Evolutionary conservation across 495 filamentous ascomycete species (phyloP).

Genomic region (Penicillium tannophilum): DNA sequence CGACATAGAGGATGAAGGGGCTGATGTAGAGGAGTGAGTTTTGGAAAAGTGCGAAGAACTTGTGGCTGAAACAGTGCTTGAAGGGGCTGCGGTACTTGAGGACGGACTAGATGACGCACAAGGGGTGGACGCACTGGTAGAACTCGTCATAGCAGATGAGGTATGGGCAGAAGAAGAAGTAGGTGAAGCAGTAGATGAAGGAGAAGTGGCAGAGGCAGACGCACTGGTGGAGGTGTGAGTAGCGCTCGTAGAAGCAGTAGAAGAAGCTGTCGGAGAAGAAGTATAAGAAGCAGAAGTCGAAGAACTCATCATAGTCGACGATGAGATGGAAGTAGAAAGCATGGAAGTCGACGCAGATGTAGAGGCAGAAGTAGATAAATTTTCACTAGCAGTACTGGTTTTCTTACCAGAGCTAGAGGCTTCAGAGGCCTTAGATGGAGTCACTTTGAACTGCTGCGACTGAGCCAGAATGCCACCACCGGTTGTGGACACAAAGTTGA

Average conservation of each 20-base stretch:
- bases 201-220: constrained; percentile 27
- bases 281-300: constrained; percentile 26
- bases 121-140: constrained; percentile 21
- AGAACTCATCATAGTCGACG: constrained; percentile 17
- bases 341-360: constrained; percentile 18
- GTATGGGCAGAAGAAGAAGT: constrained; percentile 27
- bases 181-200: constrained; percentile 24
- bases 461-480: constrained; percentile 37
- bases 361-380: constrained; percentile 18
- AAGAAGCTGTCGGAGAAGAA: constrained; percentile 26
- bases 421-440: constrained; percentile 16
- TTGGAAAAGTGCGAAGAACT: constrained; percentile 5
- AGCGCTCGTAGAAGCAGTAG: constrained; percentile 23
- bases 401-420: constrained; percentile 36
- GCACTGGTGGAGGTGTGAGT: constrained; percentile 31
- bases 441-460: constrained; percentile 38
- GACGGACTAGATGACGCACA: constrained; percentile 4
- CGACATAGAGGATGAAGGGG: constrained; percentile 7
- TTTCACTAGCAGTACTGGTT: constrained; percentile 32
- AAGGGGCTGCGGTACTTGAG: neutral
- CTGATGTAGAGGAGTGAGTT: constrained; percentile 9
- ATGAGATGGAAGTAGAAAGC: constrained; percentile 22
- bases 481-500: constrained; percentile 33
- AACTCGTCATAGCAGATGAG: constrained; percentile 26
- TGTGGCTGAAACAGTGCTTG: constrained; percentile 5